Conservation (phyloP, 2,329 filamentous ascomycete species). For the Xylaria sp. region DNA sequence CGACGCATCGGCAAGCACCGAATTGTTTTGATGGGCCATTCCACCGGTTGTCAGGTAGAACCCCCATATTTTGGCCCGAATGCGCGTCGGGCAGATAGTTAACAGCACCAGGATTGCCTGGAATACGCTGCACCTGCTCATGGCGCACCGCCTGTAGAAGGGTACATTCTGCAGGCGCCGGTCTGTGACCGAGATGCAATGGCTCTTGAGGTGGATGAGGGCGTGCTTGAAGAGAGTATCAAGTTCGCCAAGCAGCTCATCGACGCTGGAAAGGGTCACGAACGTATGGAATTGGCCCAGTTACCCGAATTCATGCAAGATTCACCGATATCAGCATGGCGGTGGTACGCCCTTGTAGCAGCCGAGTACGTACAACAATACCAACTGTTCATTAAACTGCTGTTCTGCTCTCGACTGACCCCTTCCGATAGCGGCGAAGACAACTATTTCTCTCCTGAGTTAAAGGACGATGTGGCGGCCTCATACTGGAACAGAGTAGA, state of each 20-base stretch:
- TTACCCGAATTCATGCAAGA: constrained; percentile 47
- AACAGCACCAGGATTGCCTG: constrained; percentile 56
- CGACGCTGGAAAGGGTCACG: constrained; percentile 56
- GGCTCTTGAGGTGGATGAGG: constrained; percentile 49
- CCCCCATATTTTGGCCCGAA: background rate
- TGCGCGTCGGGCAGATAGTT: constrained; percentile 1
- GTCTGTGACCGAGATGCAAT: constrained; percentile 77
- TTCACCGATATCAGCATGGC: constrained; percentile 57
- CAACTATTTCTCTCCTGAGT: constrained; percentile 85
- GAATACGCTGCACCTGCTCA: constrained; percentile 56
- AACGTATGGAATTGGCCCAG: constrained; percentile 58
- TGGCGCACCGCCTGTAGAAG: constrained; percentile 64
- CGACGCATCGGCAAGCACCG: constrained; percentile 55
- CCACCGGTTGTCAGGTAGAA: constrained; percentile 62
- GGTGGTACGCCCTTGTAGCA: constrained; percentile 56
- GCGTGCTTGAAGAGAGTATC: constrained; percentile 52
- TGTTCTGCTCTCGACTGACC: background rate
- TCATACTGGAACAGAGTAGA: constrained; percentile 69
- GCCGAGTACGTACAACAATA: constrained; percentile 52
- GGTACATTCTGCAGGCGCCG: constrained; percentile 79
- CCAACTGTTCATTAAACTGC: background rate
- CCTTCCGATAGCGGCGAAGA: constrained; percentile 66
- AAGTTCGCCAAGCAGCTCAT: constrained; percentile 61
- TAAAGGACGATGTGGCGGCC: constrained; percentile 60
- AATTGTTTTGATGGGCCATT: constrained; percentile 63